Evolutionary conservation across 2,329 filamentous ascomycete genomes (phyloP).

Genomic region (Xylaria sp.): DNA sequence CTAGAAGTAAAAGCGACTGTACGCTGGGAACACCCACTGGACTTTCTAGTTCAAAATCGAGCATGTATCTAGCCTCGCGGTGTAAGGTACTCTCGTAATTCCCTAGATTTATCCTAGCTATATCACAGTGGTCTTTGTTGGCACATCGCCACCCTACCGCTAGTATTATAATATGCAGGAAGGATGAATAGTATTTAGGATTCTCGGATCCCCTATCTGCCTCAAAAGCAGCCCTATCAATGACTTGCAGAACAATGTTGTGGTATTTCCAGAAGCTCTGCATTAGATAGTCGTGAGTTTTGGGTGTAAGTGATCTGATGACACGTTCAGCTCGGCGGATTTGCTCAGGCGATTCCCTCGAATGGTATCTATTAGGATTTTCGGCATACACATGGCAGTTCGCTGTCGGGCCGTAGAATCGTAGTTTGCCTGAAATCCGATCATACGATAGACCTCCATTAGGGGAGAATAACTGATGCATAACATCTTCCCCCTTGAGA

Average conservation of each 20-base stretch:
- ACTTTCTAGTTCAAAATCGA: constrained; percentile 35
- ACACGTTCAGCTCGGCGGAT: constrained; percentile 36
- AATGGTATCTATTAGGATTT: constrained; percentile 14
- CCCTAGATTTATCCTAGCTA: constrained; percentile 32
- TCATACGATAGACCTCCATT: constrained; percentile 18
- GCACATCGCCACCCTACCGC: constrained; percentile 37
- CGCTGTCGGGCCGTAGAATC: constrained; percentile 30
- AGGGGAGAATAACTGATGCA: constrained; percentile 27
- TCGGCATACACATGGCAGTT: constrained; percentile 26
- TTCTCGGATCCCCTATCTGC: constrained; percentile 34
- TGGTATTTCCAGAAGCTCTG: constrained; percentile 37
- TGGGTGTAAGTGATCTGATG: constrained; percentile 36
- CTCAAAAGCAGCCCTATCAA: constrained; percentile 35
- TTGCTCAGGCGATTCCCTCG: constrained; percentile 31
- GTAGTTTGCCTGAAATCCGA: constrained; percentile 24
- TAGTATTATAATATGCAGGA: constrained; percentile 35
- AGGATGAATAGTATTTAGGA: constrained; percentile 35
- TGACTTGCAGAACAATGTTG: constrained; percentile 33
- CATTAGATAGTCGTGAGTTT: constrained; percentile 37
- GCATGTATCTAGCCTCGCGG: constrained; percentile 36
- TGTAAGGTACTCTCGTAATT: constrained; percentile 35
- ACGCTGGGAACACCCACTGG: constrained; percentile 32
- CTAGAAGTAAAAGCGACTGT: constrained; percentile 35
- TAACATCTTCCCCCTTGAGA: constrained; percentile 20
- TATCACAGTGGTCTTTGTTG: constrained; percentile 34